phyloP scores from a whole-genome alignment of 495 filamentous ascomycete species.

The Cercophora scortea region DNA sequence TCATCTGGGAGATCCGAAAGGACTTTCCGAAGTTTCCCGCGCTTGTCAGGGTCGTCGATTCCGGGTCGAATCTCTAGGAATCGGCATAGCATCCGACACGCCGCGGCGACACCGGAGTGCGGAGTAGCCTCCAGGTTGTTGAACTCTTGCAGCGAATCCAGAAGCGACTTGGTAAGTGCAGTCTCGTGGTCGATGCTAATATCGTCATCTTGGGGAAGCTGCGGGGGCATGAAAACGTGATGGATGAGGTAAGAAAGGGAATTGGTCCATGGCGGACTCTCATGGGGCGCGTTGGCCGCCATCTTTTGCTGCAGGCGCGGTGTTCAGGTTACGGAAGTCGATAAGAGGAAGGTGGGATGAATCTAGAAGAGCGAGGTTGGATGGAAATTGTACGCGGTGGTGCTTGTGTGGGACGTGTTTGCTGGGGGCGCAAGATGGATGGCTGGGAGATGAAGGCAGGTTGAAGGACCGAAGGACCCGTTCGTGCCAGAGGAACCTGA shows the following conservation, averaged over 20 bases:
- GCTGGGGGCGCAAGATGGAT: no score
- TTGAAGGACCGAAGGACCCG: no score
- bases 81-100: neutral
- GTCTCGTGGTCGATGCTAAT: conserved; percentile 2
- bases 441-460: no score
- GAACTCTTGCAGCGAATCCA: conserved; percentile 7
- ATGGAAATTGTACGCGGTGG: no score
- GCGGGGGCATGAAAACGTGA: conserved; percentile 54
- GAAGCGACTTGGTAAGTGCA: conserved; percentile 11
- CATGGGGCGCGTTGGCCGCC: no score
- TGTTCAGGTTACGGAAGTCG: no score
- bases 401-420: no score
- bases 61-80: neutral
- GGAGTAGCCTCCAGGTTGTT: neutral
- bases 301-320: no score
- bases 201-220: conserved; percentile 45
- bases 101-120: neutral
- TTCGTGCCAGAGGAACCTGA: no score
- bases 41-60: neutral
- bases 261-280: no score
- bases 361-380: no score
- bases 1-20: neutral
- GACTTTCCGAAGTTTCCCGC: neutral
- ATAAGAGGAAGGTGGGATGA: no score
- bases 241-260: conserved; percentile 27